These are phyloP conservation scores for Wakefieldia striispora DNA, from an alignment of 768 basidiomycete genomes.

Conservation along the genomic window DNA sequence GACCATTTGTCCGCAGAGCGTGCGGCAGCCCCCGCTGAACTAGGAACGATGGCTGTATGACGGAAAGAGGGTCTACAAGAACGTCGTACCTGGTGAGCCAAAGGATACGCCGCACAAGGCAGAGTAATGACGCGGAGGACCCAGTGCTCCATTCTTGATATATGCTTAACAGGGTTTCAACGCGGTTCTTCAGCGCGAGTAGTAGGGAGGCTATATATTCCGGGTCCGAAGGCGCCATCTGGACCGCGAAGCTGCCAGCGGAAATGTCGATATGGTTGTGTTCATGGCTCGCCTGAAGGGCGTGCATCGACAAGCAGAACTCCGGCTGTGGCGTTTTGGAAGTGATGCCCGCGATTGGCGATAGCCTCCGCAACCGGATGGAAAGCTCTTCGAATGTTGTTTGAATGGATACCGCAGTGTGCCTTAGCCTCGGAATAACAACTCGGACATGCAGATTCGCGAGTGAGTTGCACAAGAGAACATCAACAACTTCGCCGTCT, in stretches of 20 bases:
- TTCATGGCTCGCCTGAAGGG: conserved; percentile 16
- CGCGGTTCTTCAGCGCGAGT: conserved; percentile 10
- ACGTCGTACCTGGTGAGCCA: conserved; percentile 46
- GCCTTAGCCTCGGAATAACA: conserved; percentile 1
- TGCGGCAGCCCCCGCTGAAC: conserved; percentile 74
- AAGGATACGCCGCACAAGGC: conserved; percentile 50
- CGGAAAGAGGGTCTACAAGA: conserved; percentile 73
- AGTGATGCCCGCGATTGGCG: background rate
- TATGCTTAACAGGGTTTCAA: conserved; percentile 13
- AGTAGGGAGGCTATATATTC: conserved; percentile 24
- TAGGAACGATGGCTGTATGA: conserved; percentile 81
- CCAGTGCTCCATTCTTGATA: conserved; percentile 31
- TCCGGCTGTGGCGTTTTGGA: conserved; percentile 14
- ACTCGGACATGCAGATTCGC: conserved; percentile 16
- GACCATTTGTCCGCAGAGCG: conserved; percentile 60
- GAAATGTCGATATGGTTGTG: conserved; percentile 17
- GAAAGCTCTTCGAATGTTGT: conserved; percentile 17
- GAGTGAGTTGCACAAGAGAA: conserved; percentile 17
- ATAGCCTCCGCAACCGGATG: conserved; percentile 10
- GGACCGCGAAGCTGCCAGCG: conserved; percentile 19
- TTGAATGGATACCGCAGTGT: background rate
- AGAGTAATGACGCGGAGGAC: conserved; percentile 32
- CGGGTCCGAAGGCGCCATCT: conserved; percentile 31
- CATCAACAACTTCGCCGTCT: conserved; percentile 13
- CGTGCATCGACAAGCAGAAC: conserved; percentile 18